A percentile compares a stretch with the other conserved stretches of the same genome.
These are phyloP conservation scores for Lentinula guzmanii DNA, from an alignment of 768 basidiomycete genomes.

Conservation along the genomic window DNA sequence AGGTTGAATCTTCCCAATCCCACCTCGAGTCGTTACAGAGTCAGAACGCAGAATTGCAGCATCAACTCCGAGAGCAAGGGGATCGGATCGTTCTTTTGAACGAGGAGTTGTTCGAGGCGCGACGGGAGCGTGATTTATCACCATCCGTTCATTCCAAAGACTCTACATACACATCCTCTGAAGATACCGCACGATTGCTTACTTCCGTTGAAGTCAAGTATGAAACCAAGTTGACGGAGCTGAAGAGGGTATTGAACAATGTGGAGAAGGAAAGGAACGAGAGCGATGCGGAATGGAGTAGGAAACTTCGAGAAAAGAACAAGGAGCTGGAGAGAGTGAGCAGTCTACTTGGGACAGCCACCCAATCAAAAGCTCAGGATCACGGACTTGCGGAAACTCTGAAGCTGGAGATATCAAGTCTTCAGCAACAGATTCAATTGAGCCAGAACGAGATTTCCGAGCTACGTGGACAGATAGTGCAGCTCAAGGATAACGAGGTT, in stretches of 20 bases:
- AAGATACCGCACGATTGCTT: constrained; percentile 68
- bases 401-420: constrained; percentile 47
- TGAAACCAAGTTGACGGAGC: constrained; percentile 68
- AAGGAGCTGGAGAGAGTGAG: constrained; percentile 74
- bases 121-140: constrained; percentile 45
- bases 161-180: constrained; percentile 40
- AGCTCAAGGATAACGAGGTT: constrained; percentile 60
- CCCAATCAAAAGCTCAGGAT: constrained; percentile 55
- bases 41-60: constrained; percentile 79
- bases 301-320: constrained; percentile 72
- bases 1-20: constrained; percentile 76
- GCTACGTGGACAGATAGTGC: constrained; percentile 41
- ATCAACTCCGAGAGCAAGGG: constrained; percentile 75
- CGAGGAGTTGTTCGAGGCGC: constrained; percentile 64
- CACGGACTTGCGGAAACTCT: constrained; percentile 44
- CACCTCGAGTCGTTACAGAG: constrained; percentile 71
- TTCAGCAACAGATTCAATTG: constrained; percentile 40
- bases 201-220: constrained; percentile 71
- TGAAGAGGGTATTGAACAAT: constrained; percentile 53
- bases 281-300: constrained; percentile 84
- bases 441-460: constrained; percentile 53
- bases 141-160: constrained; percentile 28
- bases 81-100: constrained; percentile 67
- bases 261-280: constrained; percentile 84
- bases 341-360: constrained; percentile 46